These are phyloP conservation scores for Dothiorella sarmentorum DNA, from an alignment of 2,329 filamentous ascomycete genomes.

Conservation along the genomic window DNA sequence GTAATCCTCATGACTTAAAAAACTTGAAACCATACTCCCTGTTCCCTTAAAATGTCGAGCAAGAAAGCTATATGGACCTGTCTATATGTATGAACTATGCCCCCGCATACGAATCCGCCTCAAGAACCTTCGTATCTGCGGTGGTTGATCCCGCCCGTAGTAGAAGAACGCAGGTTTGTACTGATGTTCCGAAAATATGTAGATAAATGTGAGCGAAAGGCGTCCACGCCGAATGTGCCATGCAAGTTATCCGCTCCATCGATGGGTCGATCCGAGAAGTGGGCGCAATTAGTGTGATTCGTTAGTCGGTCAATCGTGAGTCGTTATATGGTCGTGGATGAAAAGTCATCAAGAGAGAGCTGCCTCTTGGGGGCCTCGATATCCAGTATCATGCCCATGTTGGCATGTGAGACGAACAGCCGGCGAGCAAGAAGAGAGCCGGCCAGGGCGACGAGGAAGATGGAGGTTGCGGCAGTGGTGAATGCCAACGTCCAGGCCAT, in stretches of 20 bases:
- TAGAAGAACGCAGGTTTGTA: not conserved
- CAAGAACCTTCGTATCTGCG: not conserved
- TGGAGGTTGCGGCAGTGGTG: not conserved
- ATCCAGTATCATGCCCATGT: not conserved
- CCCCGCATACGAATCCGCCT: too few species aligned
- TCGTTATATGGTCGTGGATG: not conserved
- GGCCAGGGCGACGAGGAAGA: not conserved
- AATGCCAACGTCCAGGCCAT: not conserved
- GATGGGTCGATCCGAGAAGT: too few species aligned
- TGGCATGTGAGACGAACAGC: not conserved
- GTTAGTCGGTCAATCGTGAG: not conserved
- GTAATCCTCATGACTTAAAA: too few species aligned
- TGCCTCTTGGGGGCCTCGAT: not conserved
- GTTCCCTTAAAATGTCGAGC: too few species aligned
- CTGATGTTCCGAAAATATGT: not conserved
- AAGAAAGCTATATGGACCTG: too few species aligned
- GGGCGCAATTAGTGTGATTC: not conserved
- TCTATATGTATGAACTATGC: too few species aligned
- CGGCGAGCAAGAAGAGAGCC: not conserved
- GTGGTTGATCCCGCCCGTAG: not conserved
- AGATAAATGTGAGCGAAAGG: not conserved
- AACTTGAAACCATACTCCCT: too few species aligned
- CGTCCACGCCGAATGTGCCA: too few species aligned
- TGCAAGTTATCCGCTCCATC: not conserved
- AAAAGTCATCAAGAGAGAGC: not conserved